Conservation (phyloP, 164 flowering plant species). For the Protea cynaroides region DNA sequence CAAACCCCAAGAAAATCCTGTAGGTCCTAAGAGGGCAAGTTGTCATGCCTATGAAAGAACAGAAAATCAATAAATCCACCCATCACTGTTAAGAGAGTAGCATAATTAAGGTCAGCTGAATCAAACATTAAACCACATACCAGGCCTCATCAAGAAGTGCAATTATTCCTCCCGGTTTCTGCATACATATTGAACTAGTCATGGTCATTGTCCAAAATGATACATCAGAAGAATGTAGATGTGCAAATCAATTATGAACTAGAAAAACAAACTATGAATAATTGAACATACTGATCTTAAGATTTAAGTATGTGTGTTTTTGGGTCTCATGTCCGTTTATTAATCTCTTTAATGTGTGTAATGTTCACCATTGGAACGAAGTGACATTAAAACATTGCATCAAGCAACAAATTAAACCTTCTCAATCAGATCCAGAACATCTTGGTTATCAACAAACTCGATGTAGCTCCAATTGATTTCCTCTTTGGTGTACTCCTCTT, state of each 20-base stretch:
- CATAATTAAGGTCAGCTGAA: not conserved
- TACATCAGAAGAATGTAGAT: not conserved
- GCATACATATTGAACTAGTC: slow-evolving; percentile 20
- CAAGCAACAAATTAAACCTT: slow-evolving; percentile 41
- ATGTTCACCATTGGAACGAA: too few relatives aligned
- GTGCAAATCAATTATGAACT: too few relatives aligned
- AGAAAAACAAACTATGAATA: too few relatives aligned
- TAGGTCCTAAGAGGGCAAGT: not conserved
- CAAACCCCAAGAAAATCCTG: too few relatives aligned
- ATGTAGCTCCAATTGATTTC: slow-evolving; percentile 97
- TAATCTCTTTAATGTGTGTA: too few relatives aligned
- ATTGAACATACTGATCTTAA: too few relatives aligned
- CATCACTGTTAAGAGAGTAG: not conserved
- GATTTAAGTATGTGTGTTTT: not conserved
- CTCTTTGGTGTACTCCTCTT: slow-evolving; percentile 94
- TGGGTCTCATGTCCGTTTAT: not conserved
- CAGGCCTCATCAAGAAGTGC: slow-evolving; percentile 98
- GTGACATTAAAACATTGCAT: too few relatives aligned
- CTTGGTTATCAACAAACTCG: slow-evolving; percentile 97
- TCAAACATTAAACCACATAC: slow-evolving; percentile 32
- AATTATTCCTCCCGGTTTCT: slow-evolving; percentile 99
- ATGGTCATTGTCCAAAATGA: slow-evolving; percentile 2
- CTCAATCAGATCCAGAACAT: slow-evolving; percentile 90
- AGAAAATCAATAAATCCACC: not conserved
- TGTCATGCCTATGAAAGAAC: not conserved